phyloP scores from a whole-genome alignment of 768 basidiomycete species.

The Pisolithus albus region DNA sequence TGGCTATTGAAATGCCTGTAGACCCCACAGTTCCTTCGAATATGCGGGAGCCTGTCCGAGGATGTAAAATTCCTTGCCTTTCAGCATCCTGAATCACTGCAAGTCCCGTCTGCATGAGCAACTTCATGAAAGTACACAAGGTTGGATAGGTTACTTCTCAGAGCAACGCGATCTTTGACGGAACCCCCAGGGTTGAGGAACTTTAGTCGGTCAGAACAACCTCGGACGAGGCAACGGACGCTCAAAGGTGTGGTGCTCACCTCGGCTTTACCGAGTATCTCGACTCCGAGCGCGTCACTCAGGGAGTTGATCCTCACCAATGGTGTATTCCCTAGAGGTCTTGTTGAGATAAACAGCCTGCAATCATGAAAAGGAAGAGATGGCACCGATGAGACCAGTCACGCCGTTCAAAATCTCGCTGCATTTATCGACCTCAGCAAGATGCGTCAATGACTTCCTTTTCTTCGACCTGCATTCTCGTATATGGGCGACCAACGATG shows the following conservation, averaged over 20 bases:
- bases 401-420: slow-evolving; percentile 80
- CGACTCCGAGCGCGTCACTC: slow-evolving; percentile 85
- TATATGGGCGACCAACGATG: slow-evolving; percentile 27
- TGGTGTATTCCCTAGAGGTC: slow-evolving; percentile 78
- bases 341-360: not conserved
- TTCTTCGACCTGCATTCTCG: slow-evolving; percentile 43
- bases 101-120: not conserved
- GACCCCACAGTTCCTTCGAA: slow-evolving; percentile 98
- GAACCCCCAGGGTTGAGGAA: slow-evolving; percentile 97
- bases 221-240: not conserved
- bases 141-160: slow-evolving; percentile 56
- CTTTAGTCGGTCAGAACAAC: slow-evolving; percentile 32
- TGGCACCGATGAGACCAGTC: slow-evolving; percentile 75
- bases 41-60: slow-evolving; percentile 83
- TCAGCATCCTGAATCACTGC: slow-evolving; percentile 95
- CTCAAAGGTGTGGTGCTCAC: slow-evolving; percentile 33
- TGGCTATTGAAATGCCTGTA: slow-evolving; percentile 94
- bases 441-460: slow-evolving; percentile 33
- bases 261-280: slow-evolving; percentile 95
- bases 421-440: slow-evolving; percentile 57
- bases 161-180: slow-evolving; percentile 95
- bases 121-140: not conserved
- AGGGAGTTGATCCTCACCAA: slow-evolving; percentile 86
- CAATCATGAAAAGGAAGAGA: not conserved
- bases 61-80: slow-evolving; percentile 68